A percentile compares a stretch with the other conserved stretches of the same genome.
Conservation (phyloP, 768 basidiomycete species). For the Pisolithus sp. region DNA sequence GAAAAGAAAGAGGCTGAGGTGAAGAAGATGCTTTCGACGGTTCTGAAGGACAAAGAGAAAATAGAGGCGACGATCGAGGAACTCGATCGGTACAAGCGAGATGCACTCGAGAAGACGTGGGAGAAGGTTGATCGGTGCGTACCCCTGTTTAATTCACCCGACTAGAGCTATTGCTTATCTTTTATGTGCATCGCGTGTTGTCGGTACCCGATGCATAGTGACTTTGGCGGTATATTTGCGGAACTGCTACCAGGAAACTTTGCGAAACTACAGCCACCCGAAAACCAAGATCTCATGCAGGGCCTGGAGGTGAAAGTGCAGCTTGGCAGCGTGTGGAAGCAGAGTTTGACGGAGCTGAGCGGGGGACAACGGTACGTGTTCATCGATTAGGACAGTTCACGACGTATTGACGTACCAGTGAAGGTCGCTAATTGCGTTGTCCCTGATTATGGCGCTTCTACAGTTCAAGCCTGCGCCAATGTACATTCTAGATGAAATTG, state of each 20-base stretch:
- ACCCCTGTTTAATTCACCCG: background rate
- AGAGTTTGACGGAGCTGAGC: conserved; percentile 92
- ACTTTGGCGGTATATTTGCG: conserved; percentile 94
- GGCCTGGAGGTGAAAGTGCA: conserved; percentile 97
- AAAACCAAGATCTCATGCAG: conserved; percentile 87
- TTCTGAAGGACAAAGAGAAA: conserved; percentile 88
- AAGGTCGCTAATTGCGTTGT: conserved; percentile 95
- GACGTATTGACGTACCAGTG: conserved; percentile 1
- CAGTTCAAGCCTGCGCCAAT: conserved; percentile 99
- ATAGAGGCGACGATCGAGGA: conserved; percentile 92
- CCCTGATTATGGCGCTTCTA: conserved; percentile 97
- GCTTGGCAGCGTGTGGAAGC: conserved; percentile 95
- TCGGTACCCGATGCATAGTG: conserved; percentile 40
- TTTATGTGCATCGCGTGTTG: too few relatives aligned
- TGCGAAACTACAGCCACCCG: conserved; percentile 89
- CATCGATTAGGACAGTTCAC: background rate
- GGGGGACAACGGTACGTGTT: conserved; percentile 81
- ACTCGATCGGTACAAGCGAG: conserved; percentile 89
- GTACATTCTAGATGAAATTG: conserved; percentile 99
- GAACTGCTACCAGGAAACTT: conserved; percentile 96
- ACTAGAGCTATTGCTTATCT: background rate
- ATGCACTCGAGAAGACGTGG: conserved; percentile 93
- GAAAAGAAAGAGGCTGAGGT: conserved; percentile 89
- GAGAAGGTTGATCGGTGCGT: conserved; percentile 82
- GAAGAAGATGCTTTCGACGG: conserved; percentile 82